Conservation (phyloP, 805 yeast species). For the Wickerhamia fluorescens region DNA sequence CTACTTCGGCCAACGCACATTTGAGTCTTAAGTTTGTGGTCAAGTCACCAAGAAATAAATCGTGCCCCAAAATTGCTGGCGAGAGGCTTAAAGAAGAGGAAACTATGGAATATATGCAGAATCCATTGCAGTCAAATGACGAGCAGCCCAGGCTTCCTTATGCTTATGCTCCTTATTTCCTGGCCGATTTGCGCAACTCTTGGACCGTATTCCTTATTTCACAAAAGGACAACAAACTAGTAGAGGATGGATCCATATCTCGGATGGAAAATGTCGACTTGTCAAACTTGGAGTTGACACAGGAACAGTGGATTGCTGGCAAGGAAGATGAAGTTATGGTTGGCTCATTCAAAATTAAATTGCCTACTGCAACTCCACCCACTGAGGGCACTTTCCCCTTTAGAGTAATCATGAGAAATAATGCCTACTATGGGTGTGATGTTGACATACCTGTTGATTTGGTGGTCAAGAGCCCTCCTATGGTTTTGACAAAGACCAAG, state of each 20-base stretch:
- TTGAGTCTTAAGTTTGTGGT: slow-evolving; percentile 69
- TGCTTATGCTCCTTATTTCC: slow-evolving; percentile 74
- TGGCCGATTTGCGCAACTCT: slow-evolving; percentile 37
- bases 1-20: slow-evolving; percentile 62
- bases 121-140: slow-evolving; percentile 62
- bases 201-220: slow-evolving; percentile 68
- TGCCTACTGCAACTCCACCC: slow-evolving; percentile 74
- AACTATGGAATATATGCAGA: slow-evolving; percentile 56
- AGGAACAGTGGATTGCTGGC: slow-evolving; percentile 44
- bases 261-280: slow-evolving; percentile 45
- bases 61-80: slow-evolving; percentile 39
- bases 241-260: slow-evolving; percentile 53
- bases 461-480: slow-evolving; percentile 55
- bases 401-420: slow-evolving; percentile 62
- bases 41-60: slow-evolving; percentile 64
- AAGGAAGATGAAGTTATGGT: slow-evolving; percentile 36
- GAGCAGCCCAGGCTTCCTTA: slow-evolving; percentile 64
- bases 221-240: slow-evolving; percentile 75
- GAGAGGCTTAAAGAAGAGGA: slow-evolving; percentile 46
- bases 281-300: slow-evolving; percentile 47
- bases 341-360: slow-evolving; percentile 70
- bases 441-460: slow-evolving; percentile 62
- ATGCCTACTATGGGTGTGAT: slow-evolving; percentile 79
- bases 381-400: slow-evolving; percentile 58
- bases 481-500: slow-evolving; percentile 12